phyloP scores from a whole-genome alignment of 306 rosid genomes.

The Dalbergia oliveri region DNA sequence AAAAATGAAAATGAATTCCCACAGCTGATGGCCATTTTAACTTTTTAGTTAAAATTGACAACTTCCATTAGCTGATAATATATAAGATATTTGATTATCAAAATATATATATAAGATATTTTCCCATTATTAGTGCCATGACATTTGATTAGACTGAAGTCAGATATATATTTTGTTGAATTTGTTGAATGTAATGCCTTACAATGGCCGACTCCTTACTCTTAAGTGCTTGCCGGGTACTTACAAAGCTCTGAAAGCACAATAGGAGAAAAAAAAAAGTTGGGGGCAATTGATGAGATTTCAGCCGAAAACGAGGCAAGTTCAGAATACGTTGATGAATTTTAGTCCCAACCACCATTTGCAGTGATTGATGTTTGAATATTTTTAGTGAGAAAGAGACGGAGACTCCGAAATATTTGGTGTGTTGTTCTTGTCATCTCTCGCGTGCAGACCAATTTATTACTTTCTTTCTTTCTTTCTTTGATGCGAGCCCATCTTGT shows the following conservation, averaged over 20 bases:
- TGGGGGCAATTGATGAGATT: no score
- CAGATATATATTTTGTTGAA: background rate
- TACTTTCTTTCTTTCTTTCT: no score
- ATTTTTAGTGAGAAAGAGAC: no score
- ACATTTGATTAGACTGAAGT: background rate
- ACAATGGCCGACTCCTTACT: background rate
- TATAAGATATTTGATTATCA: background rate
- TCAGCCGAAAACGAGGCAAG: background rate
- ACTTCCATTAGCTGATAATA: no score
- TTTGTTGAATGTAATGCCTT: background rate
- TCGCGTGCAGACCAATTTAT: background rate
- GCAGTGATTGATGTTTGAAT: background rate
- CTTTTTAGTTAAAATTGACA: no score
- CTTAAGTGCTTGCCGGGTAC: background rate
- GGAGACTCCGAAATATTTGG: background rate
- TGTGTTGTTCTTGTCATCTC: background rate
- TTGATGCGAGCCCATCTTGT: background rate
- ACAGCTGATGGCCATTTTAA: no score
- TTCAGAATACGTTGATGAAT: background rate
- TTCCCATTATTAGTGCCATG: background rate
- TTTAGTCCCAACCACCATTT: background rate
- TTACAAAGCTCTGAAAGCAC: background rate
- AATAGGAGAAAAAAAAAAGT: no score
- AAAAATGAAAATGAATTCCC: no score
- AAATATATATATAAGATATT: background rate